Evolutionary conservation across 805 yeast genomes (phyloP), one percentile per base, ranked within the genome.

Genomic region (Nakazawaea ambrosiae): DNA sequence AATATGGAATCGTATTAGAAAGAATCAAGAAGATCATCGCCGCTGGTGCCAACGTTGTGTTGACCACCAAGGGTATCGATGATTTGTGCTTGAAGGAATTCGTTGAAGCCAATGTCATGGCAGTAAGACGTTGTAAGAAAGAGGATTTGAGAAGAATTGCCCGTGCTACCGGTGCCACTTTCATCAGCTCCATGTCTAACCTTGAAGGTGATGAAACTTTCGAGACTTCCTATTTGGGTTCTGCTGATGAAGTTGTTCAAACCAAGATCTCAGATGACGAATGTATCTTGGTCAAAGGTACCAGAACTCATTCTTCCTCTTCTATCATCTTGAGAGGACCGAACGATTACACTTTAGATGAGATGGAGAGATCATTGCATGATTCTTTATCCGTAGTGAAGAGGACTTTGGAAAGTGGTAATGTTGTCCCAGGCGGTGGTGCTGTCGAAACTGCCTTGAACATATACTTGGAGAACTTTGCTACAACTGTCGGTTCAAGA

Each of bases 401-500:
- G 67, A 79, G 98, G 57, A 88, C 97, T 10, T 72, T 94, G 48
- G 98, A 92, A 62, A 78, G 90, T 53, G 97, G 97, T 16, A 65
- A 74, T 48, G 89, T 94, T 41, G 98, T 92, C 5, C 97, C 98
- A 30, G 99, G 99, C 44, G 99, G 99, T 47, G 99, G 99, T 44
- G 94, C 95, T n/a, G 98, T 92, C 25, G 99, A 92, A 65, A 73
- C 95, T 36, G 97, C 97, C 2, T 72, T 92, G 55, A 89, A 88
- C 65, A 88, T 92, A 37, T 92, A 86, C 59, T 69, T 92, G 57
- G 98, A 92, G 61, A 90, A 86, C 58, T 92, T 92, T 61, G 98
- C 98, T 34, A 92, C 97, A 7, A 88, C 97, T 1, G 90, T 92
- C 36, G 97, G 97, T 3, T 86, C 96, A 15, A 78, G 98, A 54